Evolutionary conservation across 441 rosid species (phyloP), one percentile per base, ranked within the genome.

Genomic region (Populus tomentosa): DNA sequence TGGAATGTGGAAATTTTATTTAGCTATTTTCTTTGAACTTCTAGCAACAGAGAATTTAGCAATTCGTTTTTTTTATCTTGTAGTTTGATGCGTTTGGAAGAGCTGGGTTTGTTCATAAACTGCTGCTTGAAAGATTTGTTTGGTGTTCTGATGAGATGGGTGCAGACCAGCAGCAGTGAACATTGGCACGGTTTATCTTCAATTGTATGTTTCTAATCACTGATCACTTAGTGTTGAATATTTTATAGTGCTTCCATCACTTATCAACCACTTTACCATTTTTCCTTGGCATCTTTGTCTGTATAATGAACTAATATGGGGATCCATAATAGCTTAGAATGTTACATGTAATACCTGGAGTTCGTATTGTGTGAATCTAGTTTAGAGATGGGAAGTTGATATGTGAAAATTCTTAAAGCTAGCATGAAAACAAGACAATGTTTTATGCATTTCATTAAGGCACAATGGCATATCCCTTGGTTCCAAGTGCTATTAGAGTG

Each of bases 161-260:
- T 46, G 56, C 50, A 69, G 78, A 35, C 16, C 46, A 59, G 65
- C 63, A 30, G 83, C 83, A 26, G 78, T 64, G 76, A 77, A n/a
- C 67, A 23, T 80, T 70, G 65, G 75, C 78, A 61, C 75, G 79
- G 75, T 69, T 56, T 70, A 75, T 73, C 77, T 40, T 80, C 82
- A 80, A 66, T 70, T 75, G 86, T 88, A 83, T 80, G 86, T 84
- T 77, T 64, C 82, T 74, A 33, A 75, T 74, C 76, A 76, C 80
- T 69, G 56, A 46, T 46, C 20, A 46, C 20, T 14, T 46, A 46
- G 20, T 46, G 56, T 46, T 46, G 56, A 46, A 14, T 46, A 46
- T 46, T 46, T 14, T 46, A 46, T 46, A 46, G 20, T 46, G 56
- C 56, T 46, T 14, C 56, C 56, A 14, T 46, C 20, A 46, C 56